Base-by-base conservation (phyloP, 495 filamentous ascomycete genomes). In the Neurospora pannonica region DNA sequence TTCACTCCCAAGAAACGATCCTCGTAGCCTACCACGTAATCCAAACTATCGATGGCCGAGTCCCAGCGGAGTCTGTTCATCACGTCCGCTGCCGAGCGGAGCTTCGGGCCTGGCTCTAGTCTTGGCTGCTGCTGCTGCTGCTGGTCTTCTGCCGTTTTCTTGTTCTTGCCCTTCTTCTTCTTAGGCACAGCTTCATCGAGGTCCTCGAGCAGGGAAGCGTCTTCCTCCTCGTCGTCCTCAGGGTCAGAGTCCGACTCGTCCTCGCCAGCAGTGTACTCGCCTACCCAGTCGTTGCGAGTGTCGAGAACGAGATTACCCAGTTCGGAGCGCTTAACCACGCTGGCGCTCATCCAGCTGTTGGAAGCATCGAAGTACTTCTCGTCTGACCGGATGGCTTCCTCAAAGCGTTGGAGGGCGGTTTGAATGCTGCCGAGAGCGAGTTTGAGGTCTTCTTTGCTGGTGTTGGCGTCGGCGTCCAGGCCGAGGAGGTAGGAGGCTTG, bases 11-110 rank as follows among this genome's bases (percentile, higher is more conserved):
- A 75, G 73, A 94, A 94, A 15, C 93, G 86, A 77, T 96, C 93
- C 72, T 91, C 86, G 75, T 95, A 95, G 0, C 90, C 93, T 60
- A 95, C 87, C 8, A 93, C 76, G 78, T 89, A 94, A 71, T 94
- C 87, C n/a, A 78, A 76, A 38, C 83, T 85, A 54, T 91, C 85
- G n/a, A 92, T 84, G 8, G 75, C 80, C 11, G 87, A 81, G 73
- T 95, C 93, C 90, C 92, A 94, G 4, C 87, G 88, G 17, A 96
- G 84, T 13, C 93, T 89, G 73, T 89, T 92, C 71, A 95, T 88
- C 15, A 94, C 85, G 76, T 96, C 92, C 75, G 83, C 70, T 71
- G 88, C 79, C 72, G 83, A 79, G 31, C 84, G 78, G 71, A 86
- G 76, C 67, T 85, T 85, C 24, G 79, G 79, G 11, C 74, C 76